phyloP scores from a whole-genome alignment of 2,329 filamentous ascomycete genomes.

The Epichloe baconii region DNA sequence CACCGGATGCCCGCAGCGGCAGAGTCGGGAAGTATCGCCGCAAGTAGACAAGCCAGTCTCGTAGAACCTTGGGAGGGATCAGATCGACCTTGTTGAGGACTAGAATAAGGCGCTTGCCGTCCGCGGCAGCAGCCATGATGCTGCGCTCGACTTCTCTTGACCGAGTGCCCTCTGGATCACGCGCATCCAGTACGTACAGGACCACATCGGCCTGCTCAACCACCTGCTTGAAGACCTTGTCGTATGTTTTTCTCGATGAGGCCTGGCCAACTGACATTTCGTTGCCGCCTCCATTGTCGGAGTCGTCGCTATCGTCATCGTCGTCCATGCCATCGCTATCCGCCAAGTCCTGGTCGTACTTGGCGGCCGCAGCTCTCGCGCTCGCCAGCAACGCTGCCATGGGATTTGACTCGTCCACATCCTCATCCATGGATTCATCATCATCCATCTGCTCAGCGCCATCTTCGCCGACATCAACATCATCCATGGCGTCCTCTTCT shows the following conservation, averaged over 20 bases:
- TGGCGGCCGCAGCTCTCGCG: slow-evolving; percentile 61
- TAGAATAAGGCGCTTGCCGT: slow-evolving; percentile 78
- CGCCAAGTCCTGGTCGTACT: slow-evolving; percentile 55
- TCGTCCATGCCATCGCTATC: slow-evolving; percentile 46
- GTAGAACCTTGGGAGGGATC: slow-evolving; percentile 68
- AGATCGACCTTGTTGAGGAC: slow-evolving; percentile 95
- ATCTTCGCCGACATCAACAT: slow-evolving; percentile 35
- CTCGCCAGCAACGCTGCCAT: slow-evolving; percentile 87
- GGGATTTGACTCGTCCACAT: slow-evolving; percentile 62
- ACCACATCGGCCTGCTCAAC: slow-evolving; percentile 81
- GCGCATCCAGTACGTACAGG: slow-evolving; percentile 83
- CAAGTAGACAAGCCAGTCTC: slow-evolving; percentile 72
- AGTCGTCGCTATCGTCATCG: slow-evolving; percentile 25
- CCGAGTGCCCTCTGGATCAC: slow-evolving; percentile 80
- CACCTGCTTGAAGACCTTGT: slow-evolving; percentile 92
- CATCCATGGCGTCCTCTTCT: slow-evolving; percentile 32
- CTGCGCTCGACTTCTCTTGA: slow-evolving; percentile 83
- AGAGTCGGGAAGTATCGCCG: slow-evolving; percentile 85
- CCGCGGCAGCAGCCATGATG: slow-evolving; percentile 76
- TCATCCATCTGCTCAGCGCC: slow-evolving; percentile 37
- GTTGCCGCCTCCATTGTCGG: slow-evolving; percentile 42
- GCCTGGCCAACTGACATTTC: slow-evolving; percentile 39
- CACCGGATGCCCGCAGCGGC: slow-evolving; percentile 70
- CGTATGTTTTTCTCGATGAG: slow-evolving; percentile 72
- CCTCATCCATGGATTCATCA: slow-evolving; percentile 35